Conservation (phyloP, 352 stramenopile genomes). For the Phytophthora rubi region DNA sequence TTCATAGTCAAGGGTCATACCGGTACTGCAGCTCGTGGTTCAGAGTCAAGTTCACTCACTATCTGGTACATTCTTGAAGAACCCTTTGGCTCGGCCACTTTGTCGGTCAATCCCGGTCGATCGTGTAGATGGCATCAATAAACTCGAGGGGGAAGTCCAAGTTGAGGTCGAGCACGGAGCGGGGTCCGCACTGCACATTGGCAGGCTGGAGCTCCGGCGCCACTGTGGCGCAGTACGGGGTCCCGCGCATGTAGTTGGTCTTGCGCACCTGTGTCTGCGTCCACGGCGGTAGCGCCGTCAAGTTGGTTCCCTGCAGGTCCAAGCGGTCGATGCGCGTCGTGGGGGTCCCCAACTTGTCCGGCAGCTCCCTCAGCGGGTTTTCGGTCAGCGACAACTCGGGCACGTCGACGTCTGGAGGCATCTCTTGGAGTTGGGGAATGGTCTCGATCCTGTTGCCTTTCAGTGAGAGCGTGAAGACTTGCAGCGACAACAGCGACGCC, state of each 20-base stretch:
- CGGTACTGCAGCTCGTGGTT: no score
- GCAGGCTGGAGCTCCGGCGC: not conserved
- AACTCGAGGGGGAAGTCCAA: constrained; percentile 9
- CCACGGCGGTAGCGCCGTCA: constrained; percentile 8
- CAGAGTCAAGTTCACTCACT: no score
- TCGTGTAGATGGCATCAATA: constrained; percentile 1
- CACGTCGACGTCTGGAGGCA: not conserved
- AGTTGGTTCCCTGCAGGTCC: constrained; percentile 17
- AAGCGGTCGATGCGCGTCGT: constrained; percentile 13
- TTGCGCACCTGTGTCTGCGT: constrained; percentile 11
- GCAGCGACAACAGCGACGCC: constrained; percentile 7
- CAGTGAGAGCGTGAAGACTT: constrained; percentile 16
- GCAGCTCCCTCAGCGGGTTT: constrained; percentile 14
- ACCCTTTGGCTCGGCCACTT: no score
- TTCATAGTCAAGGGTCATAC: no score
- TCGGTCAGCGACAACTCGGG: constrained; percentile 5
- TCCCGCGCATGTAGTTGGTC: constrained; percentile 10
- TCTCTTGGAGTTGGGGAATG: constrained; percentile 4
- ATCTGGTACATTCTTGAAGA: no score
- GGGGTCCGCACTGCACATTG: constrained; percentile 4
- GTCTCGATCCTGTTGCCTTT: constrained; percentile 21
- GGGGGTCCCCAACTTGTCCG: not conserved
- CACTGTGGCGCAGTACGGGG: constrained; percentile 18
- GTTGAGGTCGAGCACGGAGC: not conserved
- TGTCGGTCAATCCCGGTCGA: not conserved